Evolutionary conservation across 169 alveolate species (phyloP).

Genomic region (Perkinsus chesapeaki): DNA sequence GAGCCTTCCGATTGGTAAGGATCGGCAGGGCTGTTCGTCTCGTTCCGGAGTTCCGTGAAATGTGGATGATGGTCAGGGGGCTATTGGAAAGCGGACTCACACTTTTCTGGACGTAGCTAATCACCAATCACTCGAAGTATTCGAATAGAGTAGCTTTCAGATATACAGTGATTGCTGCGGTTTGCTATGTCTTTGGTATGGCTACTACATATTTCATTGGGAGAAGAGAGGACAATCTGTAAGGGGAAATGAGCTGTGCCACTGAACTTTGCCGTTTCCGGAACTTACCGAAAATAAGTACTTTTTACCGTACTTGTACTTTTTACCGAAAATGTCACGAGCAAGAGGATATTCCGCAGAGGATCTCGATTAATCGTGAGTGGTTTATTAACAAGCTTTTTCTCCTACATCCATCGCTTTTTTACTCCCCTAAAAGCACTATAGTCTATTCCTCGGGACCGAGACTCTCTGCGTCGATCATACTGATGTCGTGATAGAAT

Average conservation of each 20-base stretch:
- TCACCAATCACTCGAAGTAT: background rate
- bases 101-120: background rate
- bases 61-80: slow-evolving; percentile 13
- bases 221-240: background rate
- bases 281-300: too few relatives aligned
- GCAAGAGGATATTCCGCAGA: too few relatives aligned
- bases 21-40: slow-evolving; percentile 2
- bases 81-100: background rate
- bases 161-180: background rate
- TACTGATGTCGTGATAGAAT: too few relatives aligned
- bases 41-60: background rate
- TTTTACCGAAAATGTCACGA: too few relatives aligned
- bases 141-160: background rate
- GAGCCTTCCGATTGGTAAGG: background rate
- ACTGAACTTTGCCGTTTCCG: too few relatives aligned
- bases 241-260: background rate
- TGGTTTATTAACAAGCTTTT: too few relatives aligned
- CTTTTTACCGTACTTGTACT: too few relatives aligned
- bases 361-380: too few relatives aligned
- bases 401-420: too few relatives aligned
- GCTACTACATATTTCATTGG: background rate
- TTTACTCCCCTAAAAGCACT: too few relatives aligned
- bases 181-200: background rate
- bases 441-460: too few relatives aligned
- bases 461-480: too few relatives aligned